Base-by-base conservation (phyloP, 192 early-diverging fungal species). In the Coemansia sp. region DNA sequence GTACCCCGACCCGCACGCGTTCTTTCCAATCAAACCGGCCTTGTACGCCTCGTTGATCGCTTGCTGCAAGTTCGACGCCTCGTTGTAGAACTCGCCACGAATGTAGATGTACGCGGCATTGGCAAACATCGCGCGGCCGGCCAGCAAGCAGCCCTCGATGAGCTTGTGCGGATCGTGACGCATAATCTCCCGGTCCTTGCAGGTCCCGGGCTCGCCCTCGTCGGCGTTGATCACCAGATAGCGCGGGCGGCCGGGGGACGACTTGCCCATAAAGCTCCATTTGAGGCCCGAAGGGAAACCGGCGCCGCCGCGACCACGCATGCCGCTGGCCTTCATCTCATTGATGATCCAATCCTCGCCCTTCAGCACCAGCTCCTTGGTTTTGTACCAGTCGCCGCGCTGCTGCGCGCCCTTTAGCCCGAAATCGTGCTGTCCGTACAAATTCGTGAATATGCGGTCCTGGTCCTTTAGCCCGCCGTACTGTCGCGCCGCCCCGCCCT, bases 191-290 rank as follows among this genome's bases (percentile, higher is more conserved):
- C 95, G 87, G 69, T 94, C 93, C 79, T 95, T 98, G 85, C 96
- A 98, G 42, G 96, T 98, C 36, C 93, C 93, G 5, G 96, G 96
- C 76, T 98, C 95, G 57, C 95, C 96, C 71, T 98, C 96, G 58
- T 98, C 94, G 50, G 94, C 93, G 71, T 98, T 98, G 62, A 98
- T 87, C 21, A 97, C 93, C 67, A 98, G 82, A 70, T 97, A 98
- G 22, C 90, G 84, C 26, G 96, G 94, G 66, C 85, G 83, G 45
- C 85, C 88, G 44, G 89, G 89, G 21, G 79, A 75, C 29, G 87
- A 85, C 64, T 98, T 98, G 79, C 95, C 96, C 94, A 98, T 95
- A 70, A 98, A 98, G 65, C 86, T 90, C 94, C 96, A 97, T 79
- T 98, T 98, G 42, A 98, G 82, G 40, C 96, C 96, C 8, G 93